Evolutionary conservation across 2,329 filamentous ascomycete genomes (phyloP).

Genomic region (Xylariaceae sp.): DNA sequence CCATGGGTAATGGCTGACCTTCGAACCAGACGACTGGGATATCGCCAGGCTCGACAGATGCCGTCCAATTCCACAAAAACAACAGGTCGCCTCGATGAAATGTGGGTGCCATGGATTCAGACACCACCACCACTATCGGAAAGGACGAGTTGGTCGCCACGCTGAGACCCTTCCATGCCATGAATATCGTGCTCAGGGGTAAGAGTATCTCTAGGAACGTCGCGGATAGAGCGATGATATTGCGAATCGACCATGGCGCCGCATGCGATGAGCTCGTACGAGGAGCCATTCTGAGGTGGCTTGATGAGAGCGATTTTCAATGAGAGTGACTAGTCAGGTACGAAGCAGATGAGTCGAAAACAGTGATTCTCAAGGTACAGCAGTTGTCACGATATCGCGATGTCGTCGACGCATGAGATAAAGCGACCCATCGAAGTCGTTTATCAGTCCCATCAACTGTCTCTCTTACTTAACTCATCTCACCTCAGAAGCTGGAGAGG

Average conservation of each 20-base stretch:
- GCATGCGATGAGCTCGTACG: not conserved
- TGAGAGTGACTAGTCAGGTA: too few species aligned
- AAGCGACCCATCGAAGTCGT: too few species aligned
- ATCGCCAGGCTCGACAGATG: not conserved
- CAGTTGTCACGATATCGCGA: too few species aligned
- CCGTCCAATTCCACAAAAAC: not conserved
- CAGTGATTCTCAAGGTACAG: too few species aligned
- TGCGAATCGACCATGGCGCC: not conserved
- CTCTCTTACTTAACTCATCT: too few species aligned
- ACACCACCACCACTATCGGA: not conserved
- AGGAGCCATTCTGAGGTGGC: not conserved
- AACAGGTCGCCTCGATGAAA: not conserved
- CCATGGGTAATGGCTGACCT: not conserved
- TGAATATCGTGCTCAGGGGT: not conserved
- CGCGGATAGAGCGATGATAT: not conserved
- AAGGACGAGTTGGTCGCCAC: not conserved
- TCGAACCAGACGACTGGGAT: not conserved
- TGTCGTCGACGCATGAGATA: too few species aligned
- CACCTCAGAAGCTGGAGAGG: too few species aligned
- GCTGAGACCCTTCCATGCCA: not conserved
- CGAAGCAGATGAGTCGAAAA: too few species aligned
- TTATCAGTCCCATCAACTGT: too few species aligned
- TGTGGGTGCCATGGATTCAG: not conserved
- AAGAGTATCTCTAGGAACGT: not conserved
- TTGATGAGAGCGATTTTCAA: not conserved